phyloP scores from a whole-genome alignment of 2,329 filamentous ascomycete species.

The Chaetomium globosum region DNA sequence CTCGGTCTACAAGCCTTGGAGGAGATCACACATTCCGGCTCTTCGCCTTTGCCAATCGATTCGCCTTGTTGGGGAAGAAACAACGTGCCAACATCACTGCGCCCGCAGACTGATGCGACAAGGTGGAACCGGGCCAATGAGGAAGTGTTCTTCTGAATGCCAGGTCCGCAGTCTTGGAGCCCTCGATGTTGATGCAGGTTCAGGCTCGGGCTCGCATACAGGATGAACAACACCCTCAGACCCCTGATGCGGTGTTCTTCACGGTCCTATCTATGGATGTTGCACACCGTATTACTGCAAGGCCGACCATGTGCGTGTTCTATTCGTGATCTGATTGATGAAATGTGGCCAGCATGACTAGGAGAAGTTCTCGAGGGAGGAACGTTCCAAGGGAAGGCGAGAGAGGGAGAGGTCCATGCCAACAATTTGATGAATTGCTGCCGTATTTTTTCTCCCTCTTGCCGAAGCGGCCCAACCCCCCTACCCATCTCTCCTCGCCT shows the following conservation, averaged over 20 bases:
- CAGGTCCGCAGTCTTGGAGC: not conserved
- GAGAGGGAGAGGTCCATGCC: not conserved
- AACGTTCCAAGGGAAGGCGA: not conserved
- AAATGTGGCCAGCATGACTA: not conserved
- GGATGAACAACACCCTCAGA: not conserved
- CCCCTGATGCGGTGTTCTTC: not conserved
- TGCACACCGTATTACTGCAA: slow-evolving; percentile 1
- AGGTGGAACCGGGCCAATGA: slow-evolving; percentile 3
- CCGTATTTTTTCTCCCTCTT: not conserved
- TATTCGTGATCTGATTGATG: slow-evolving; percentile 14
- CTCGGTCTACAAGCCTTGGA: not conserved
- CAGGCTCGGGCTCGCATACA: not conserved
- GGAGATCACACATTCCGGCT: slow-evolving; percentile 12
- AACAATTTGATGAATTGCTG: slow-evolving; percentile 1
- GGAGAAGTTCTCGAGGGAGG: not conserved
- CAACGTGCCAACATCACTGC: slow-evolving; percentile 5
- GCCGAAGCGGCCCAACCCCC: not conserved
- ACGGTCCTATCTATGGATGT: not conserved
- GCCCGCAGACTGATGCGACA: not conserved
- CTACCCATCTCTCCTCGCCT: slow-evolving; percentile 2
- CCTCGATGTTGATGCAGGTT: not conserved
- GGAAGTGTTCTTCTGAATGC: not conserved
- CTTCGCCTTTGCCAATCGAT: slow-evolving; percentile 3
- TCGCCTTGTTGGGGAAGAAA: slow-evolving; percentile 18
- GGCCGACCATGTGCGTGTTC: not conserved